Conservation (phyloP, 2,329 filamentous ascomycete genomes). For the Colletotrichum navitas region DNA sequence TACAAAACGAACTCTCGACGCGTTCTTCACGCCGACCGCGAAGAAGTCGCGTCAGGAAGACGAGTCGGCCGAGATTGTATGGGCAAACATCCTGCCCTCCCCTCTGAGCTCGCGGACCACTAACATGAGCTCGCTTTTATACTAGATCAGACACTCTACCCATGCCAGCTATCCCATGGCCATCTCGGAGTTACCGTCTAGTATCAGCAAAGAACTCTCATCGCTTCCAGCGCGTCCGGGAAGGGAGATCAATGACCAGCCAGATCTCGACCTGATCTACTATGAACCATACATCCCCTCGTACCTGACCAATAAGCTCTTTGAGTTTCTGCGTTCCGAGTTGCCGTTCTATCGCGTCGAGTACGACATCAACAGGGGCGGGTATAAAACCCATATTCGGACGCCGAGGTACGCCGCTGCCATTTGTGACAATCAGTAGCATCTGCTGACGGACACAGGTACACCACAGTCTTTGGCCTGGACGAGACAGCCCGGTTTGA, state of each 20-base stretch:
- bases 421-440: neutral
- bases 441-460: conserved; percentile 46
- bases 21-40: conserved; percentile 71
- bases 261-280: conserved; percentile 79
- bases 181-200: conserved; percentile 58
- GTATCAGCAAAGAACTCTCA: conserved; percentile 54
- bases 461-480: conserved; percentile 69
- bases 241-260: conserved; percentile 72
- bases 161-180: conserved; percentile 65
- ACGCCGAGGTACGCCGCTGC: conserved; percentile 58
- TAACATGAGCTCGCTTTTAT: neutral
- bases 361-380: conserved; percentile 77
- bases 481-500: conserved; percentile 74
- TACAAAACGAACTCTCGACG: conserved; percentile 74
- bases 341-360: conserved; percentile 82
- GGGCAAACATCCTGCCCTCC: neutral
- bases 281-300: conserved; percentile 79
- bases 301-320: conserved; percentile 68
- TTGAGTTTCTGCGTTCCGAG: conserved; percentile 77
- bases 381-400: conserved; percentile 70
- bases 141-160: conserved; percentile 47
- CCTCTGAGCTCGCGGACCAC: neutral
- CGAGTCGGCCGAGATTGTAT: conserved; percentile 32
- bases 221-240: conserved; percentile 66
- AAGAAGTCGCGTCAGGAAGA: conserved; percentile 55